These are phyloP conservation scores for Sporobolus alterniflorus DNA, from an alignment of 202 grass and related monocot genomes.

Conservation along the genomic window DNA sequence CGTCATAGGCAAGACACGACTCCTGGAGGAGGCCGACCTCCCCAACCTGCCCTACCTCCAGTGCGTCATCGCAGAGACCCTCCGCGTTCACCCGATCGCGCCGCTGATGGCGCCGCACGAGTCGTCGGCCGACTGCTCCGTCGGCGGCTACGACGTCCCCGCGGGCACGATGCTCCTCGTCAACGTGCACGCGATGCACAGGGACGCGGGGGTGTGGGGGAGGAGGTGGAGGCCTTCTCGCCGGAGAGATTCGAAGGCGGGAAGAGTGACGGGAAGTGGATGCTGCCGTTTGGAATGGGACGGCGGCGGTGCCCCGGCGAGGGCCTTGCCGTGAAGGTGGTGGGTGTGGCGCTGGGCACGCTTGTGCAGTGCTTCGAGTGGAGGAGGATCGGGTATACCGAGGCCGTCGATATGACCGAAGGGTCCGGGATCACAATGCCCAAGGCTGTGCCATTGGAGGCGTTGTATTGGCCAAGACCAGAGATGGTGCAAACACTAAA, in stretches of 20 bases:
- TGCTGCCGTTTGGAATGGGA: constrained; percentile 53
- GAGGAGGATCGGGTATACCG: background rate
- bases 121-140: constrained; percentile 18
- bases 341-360: constrained; percentile 7
- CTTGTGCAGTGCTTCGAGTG: constrained; percentile 46
- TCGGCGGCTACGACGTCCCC: constrained; percentile 33
- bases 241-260: constrained; percentile 37
- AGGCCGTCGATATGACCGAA: constrained; percentile 41
- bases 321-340: constrained; percentile 3
- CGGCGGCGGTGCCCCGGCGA: constrained; percentile 28
- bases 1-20: constrained; percentile 16
- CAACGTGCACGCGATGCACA: constrained; percentile 41
- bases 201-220: constrained; percentile 16
- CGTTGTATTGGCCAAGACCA: constrained; percentile 25
- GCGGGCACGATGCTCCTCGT: constrained; percentile 42
- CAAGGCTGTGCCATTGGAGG: constrained; percentile 36
- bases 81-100: constrained; percentile 38
- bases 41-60: constrained; percentile 49
- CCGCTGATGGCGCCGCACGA: constrained; percentile 49
- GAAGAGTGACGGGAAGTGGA: constrained; percentile 9
- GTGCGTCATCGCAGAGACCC: constrained; percentile 48
- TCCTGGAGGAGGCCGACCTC: constrained; percentile 43
- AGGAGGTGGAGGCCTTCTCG: constrained; percentile 8
- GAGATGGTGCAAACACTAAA: background rate
- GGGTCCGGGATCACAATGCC: constrained; percentile 27